A percentile compares a stretch with the other conserved stretches of the same genome.
Evolutionary conservation across 768 basidiomycete species (phyloP).

Genomic region (Lyophyllum atratum): DNA sequence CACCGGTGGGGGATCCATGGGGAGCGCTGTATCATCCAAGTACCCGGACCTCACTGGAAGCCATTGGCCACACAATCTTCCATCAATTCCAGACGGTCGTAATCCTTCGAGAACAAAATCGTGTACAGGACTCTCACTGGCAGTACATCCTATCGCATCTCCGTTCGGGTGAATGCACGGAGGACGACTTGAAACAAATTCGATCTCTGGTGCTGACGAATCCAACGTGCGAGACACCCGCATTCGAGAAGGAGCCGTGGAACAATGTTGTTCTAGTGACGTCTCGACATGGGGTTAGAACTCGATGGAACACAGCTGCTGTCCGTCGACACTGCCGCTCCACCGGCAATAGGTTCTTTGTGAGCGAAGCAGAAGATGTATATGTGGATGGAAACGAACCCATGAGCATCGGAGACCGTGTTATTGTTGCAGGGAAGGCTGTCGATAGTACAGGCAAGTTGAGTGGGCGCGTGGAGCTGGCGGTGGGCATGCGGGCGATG

Average conservation of each 20-base stretch:
- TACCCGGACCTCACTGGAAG: too few relatives aligned
- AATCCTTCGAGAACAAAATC: conserved; percentile 35
- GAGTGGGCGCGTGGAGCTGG: conserved; percentile 24
- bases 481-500: conserved; percentile 40
- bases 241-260: conserved; percentile 16
- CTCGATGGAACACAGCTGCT: conserved; percentile 35
- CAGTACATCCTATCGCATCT: background rate
- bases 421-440: too few relatives aligned
- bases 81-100: conserved; percentile 32
- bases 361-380: conserved; percentile 31
- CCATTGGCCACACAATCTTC: conserved; percentile 21
- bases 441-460: conserved; percentile 16
- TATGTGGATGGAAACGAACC: background rate
- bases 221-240: conserved; percentile 20
- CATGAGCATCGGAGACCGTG: too few relatives aligned
- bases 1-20: conserved; percentile 31
- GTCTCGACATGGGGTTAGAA: conserved; percentile 30
- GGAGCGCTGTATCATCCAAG: conserved; percentile 23
- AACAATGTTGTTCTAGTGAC: conserved; percentile 34
- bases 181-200: background rate
- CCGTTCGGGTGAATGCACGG: background rate
- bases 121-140: conserved; percentile 25
- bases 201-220: background rate
- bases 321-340: conserved; percentile 21
- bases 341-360: conserved; percentile 23